These are phyloP conservation scores for Agrocybe praecox DNA, from an alignment of 768 basidiomycete species.

Conservation along the genomic window DNA sequence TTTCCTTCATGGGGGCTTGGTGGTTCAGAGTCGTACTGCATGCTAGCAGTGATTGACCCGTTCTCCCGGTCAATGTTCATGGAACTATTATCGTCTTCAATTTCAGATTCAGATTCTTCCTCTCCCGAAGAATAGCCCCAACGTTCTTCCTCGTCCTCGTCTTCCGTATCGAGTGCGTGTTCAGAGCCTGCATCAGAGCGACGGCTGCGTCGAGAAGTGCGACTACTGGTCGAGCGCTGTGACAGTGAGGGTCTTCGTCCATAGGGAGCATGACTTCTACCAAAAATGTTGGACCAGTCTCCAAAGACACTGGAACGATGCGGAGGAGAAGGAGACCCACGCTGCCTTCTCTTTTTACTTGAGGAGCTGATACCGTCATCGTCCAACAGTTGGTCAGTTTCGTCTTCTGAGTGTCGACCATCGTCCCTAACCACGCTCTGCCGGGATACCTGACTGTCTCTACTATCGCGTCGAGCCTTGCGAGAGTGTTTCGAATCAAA, in stretches of 20 bases:
- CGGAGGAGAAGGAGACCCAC: slow-evolving; percentile 36
- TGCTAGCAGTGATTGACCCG: slow-evolving; percentile 54
- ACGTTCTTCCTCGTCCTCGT: slow-evolving; percentile 64
- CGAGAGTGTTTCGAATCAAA: slow-evolving; percentile 43
- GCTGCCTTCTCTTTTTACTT: slow-evolving; percentile 30
- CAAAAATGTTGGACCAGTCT: slow-evolving; percentile 70
- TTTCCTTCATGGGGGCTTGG: slow-evolving; percentile 54
- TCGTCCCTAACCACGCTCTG: slow-evolving; percentile 39
- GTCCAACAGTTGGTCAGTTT: slow-evolving; percentile 27
- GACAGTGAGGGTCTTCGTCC: slow-evolving; percentile 58
- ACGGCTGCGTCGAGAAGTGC: slow-evolving; percentile 52
- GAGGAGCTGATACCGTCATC: slow-evolving; percentile 25
- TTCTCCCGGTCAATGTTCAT: slow-evolving; percentile 38
- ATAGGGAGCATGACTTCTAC: slow-evolving; percentile 44
- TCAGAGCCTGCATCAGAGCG: slow-evolving; percentile 63
- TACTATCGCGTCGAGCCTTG: slow-evolving; percentile 46
- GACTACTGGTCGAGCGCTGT: slow-evolving; percentile 54
- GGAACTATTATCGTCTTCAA: slow-evolving; percentile 21
- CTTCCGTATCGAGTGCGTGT: slow-evolving; percentile 53
- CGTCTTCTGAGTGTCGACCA: slow-evolving; percentile 29
- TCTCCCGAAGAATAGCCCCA: slow-evolving; percentile 95
- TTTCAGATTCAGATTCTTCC: slow-evolving; percentile 56
- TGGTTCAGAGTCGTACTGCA: slow-evolving; percentile 74
- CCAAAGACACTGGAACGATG: slow-evolving; percentile 55
- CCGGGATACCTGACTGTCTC: slow-evolving; percentile 45